A percentile compares a stretch with the other conserved stretches of the same genome.
Conservation (phyloP, 495 filamentous ascomycete genomes). For the Cudoniella acicularis region DNA sequence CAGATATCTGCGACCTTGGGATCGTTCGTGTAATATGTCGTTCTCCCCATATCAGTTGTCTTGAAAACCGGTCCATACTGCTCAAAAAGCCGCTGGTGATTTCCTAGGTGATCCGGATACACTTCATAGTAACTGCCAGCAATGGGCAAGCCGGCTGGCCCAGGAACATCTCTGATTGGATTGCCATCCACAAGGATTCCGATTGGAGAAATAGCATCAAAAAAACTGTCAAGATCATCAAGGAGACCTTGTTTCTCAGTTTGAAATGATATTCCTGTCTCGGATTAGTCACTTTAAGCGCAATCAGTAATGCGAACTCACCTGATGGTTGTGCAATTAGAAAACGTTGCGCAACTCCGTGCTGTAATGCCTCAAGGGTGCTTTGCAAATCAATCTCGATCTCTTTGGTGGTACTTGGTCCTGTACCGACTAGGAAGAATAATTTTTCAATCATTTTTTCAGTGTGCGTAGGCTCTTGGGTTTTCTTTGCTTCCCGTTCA, state of each 20-base stretch:
- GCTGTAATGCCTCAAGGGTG: constrained; percentile 33
- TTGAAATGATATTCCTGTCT: constrained; percentile 39
- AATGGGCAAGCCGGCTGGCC: constrained; percentile 43
- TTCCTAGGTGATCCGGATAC: constrained; percentile 56
- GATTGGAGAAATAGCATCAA: constrained; percentile 29
- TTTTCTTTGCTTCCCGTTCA: too few relatives aligned
- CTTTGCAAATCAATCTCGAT: constrained; percentile 35
- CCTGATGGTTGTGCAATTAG: constrained; percentile 35
- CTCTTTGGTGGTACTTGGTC: constrained; percentile 32
- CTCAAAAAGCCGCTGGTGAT: constrained; percentile 52
- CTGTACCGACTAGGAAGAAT: constrained; percentile 44
- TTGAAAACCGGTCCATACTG: constrained; percentile 51
- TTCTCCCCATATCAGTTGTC: constrained; percentile 49
- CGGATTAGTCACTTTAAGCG: constrained; percentile 4
- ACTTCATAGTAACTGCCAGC: constrained; percentile 53
- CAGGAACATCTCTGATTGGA: constrained; percentile 37
- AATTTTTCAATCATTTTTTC: constrained; percentile 32
- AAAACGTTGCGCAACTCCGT: constrained; percentile 40
- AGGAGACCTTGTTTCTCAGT: constrained; percentile 25
- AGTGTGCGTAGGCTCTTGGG: not conserved
- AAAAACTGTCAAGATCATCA: constrained; percentile 28
- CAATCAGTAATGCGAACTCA: constrained; percentile 19
- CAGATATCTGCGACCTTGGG: constrained; percentile 38
- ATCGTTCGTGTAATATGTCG: constrained; percentile 47
- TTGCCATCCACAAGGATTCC: constrained; percentile 43